phyloP scores from a whole-genome alignment of 805 yeast genomes.

The Yarrowia divulgata region DNA sequence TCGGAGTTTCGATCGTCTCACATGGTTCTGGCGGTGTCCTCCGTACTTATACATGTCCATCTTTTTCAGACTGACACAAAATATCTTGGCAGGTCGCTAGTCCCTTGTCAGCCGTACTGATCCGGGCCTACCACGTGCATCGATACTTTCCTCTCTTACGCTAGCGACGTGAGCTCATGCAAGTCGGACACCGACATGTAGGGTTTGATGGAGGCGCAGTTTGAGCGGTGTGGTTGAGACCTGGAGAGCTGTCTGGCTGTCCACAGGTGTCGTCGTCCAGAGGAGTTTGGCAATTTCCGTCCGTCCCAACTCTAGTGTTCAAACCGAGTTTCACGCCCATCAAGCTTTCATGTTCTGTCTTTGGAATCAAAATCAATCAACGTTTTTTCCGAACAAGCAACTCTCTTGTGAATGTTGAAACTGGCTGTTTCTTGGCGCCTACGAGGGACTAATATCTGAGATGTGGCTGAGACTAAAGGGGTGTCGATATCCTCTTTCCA shows the following conservation, averaged over 20 bases:
- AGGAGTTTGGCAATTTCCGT: neutral
- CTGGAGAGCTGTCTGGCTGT: neutral
- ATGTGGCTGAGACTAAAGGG: too few relatives aligned
- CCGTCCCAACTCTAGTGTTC: neutral
- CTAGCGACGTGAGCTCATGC: slow-evolving; percentile 18
- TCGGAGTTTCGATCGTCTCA: neutral
- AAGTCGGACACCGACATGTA: slow-evolving; percentile 28
- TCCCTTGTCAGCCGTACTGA: slow-evolving; percentile 36
- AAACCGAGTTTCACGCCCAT: slow-evolving; percentile 1
- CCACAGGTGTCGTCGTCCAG: neutral
- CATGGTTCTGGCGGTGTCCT: neutral
- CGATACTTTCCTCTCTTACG: slow-evolving; percentile 20
- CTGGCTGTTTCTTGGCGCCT: neutral
- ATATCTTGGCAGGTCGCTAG: slow-evolving; percentile 19
- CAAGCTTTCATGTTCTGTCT: neutral
- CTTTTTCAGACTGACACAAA: slow-evolving; percentile 7
- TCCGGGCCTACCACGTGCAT: slow-evolving; percentile 20
- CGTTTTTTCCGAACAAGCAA: neutral
- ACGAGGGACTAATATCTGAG: neutral
- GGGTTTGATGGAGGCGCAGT: slow-evolving; percentile 9
- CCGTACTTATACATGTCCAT: neutral
- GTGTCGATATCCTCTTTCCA: too few relatives aligned
- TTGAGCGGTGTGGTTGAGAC: neutral
- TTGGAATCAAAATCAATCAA: neutral
- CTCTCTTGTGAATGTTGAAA: neutral